phyloP scores from a whole-genome alignment of 2,329 filamentous ascomycete genomes.

The Aureobasidium melanogenum region DNA sequence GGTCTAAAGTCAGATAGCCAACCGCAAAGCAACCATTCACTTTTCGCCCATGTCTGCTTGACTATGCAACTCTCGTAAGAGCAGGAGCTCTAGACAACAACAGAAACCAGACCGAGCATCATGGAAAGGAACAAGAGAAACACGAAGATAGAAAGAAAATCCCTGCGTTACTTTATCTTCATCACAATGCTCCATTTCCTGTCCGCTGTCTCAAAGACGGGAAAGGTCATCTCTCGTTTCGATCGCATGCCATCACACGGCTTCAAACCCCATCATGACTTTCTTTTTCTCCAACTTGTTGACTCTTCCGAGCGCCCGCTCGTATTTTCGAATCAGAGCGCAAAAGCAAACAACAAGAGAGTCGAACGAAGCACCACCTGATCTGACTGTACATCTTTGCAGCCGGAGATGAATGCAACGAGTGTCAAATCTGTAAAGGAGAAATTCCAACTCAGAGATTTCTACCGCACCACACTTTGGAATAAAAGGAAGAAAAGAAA shows the following conservation, averaged over 20 bases:
- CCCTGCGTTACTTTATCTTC: constrained; percentile 7
- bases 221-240: neutral
- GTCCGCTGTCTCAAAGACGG: constrained; percentile 3
- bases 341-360: constrained; percentile 6
- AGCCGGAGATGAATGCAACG: neutral
- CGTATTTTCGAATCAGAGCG: neutral
- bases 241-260: neutral
- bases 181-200: neutral
- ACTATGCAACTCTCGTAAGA: constrained; percentile 1
- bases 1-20: constrained; percentile 10
- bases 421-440: neutral
- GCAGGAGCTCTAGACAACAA: neutral
- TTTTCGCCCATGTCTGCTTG: constrained; percentile 5
- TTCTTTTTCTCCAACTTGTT: neutral
- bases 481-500: constrained; percentile 5
- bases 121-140: neutral
- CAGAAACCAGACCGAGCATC: neutral
- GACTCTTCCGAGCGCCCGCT: neutral
- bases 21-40: neutral
- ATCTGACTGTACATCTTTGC: neutral
- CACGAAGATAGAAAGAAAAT: constrained; percentile 5
- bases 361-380: neutral
- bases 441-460: constrained; percentile 1
- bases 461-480: constrained; percentile 1
- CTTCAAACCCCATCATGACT: neutral